phyloP scores from a whole-genome alignment of 768 basidiomycete genomes.

The Lactarius evosmus region DNA sequence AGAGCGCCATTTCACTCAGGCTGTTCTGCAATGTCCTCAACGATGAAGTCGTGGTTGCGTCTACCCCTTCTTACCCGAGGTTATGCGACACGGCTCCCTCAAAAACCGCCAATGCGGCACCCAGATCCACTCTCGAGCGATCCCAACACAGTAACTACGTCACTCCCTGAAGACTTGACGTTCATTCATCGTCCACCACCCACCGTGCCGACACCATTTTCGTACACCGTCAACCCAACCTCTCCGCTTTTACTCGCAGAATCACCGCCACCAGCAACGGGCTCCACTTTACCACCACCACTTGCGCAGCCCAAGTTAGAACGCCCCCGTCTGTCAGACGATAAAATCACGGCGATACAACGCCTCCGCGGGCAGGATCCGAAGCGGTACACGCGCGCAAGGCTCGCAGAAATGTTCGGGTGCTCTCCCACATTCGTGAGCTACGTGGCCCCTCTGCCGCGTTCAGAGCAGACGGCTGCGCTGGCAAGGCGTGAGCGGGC shows the following conservation, averaged over 20 bases:
- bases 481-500: slow-evolving; percentile 44
- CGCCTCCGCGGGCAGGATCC: slow-evolving; percentile 58
- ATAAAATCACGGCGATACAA: slow-evolving; percentile 54
- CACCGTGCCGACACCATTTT: slow-evolving; percentile 67
- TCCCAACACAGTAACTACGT: slow-evolving; percentile 16
- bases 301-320: slow-evolving; percentile 28
- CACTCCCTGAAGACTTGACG: slow-evolving; percentile 48
- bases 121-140: slow-evolving; percentile 25
- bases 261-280: slow-evolving; percentile 29
- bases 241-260: slow-evolving; percentile 63
- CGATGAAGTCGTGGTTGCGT: slow-evolving; percentile 14
- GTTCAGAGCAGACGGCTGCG: slow-evolving; percentile 44
- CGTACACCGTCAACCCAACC: slow-evolving; percentile 62
- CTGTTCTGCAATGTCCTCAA: neutral
- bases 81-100: slow-evolving; percentile 27
- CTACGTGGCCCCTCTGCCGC: slow-evolving; percentile 59
- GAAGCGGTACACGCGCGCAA: slow-evolving; percentile 52
- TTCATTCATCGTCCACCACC: slow-evolving; percentile 88
- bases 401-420: slow-evolving; percentile 73
- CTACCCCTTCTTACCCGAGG: slow-evolving; percentile 10
- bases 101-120: slow-evolving; percentile 27
- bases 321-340: slow-evolving; percentile 46
- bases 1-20: neutral
- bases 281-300: slow-evolving; percentile 31
- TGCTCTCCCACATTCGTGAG: slow-evolving; percentile 68